Evolutionary conservation across 2,329 filamentous ascomycete species (phyloP), one percentile per base, ranked within the genome.

Genomic region (Cladophialophora immunda): DNA sequence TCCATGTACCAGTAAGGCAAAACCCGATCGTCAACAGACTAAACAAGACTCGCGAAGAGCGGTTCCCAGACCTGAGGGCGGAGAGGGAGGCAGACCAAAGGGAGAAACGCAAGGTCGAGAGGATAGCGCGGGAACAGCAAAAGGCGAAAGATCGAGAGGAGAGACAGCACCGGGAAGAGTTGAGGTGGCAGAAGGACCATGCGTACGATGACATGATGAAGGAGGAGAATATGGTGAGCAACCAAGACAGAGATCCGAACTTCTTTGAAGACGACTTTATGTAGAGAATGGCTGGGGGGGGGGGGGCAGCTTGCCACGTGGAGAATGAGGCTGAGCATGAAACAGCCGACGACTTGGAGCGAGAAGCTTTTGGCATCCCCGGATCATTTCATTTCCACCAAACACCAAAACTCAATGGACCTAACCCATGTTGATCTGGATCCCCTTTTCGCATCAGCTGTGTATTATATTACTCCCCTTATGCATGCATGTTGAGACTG

Each of bases 121-220:
- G 81, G 41, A 79, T 79, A 61, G 50, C 62, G 15, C 74, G 79
- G 52, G 80, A 83, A 32, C 77, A 80, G 68, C 77, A 78, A 68
- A 77, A 77, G 62, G 72, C 73, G 7, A 74, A 73, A 58, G 81
- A 83, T 47, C 81, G 81, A 70, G 76, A 76, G 64, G 80, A 82
- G 68, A 78, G 76, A 58, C 90, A 93, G 78, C 92, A 97, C 82
- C 86, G 92, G 71, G 91, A 92, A 79, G 90, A 96, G 79, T 87
- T 94, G 81, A 96, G 96, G 79, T 97, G 89, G 85, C 92, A 97
- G 80, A 95, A 95, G 81, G 93, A 97, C n/a, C 94, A 99, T 80
- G 94, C 94, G 1, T 99, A 99, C 78, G 95, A 98, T 76, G 93
- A 97, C 55, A 80, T 97, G 62, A 93, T 97, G 78, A 88, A 87